Evolutionary conservation across 2,329 filamentous ascomycete genomes (phyloP).

Genomic region (Didymella keratinophila): DNA sequence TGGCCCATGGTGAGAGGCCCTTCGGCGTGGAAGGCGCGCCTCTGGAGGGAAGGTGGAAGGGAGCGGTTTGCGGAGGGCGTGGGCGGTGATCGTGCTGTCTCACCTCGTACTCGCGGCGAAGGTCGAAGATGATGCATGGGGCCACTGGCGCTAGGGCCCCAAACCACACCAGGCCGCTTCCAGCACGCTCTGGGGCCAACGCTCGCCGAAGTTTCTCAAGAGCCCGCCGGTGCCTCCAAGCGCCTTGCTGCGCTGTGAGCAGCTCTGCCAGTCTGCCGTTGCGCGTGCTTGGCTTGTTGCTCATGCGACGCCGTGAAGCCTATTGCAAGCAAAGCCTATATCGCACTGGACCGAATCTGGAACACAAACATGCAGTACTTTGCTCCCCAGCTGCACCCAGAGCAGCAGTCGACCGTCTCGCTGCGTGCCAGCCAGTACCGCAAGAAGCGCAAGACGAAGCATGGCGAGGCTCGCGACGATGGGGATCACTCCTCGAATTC

Average conservation of each 20-base stretch:
- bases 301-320: slow-evolving; percentile 9
- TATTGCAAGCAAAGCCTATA: not conserved
- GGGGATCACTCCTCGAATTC: not conserved
- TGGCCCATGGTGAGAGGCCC: slow-evolving; percentile 50
- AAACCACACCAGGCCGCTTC: not conserved
- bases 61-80: slow-evolving; percentile 1
- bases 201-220: slow-evolving; percentile 1
- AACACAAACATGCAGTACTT: slow-evolving; percentile 44
- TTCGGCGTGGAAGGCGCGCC: slow-evolving; percentile 36
- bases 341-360: slow-evolving; percentile 1
- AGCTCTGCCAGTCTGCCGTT: slow-evolving; percentile 1
- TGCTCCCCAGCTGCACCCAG: slow-evolving; percentile 39
- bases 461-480: slow-evolving; percentile 25
- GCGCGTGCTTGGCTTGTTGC: slow-evolving; percentile 10
- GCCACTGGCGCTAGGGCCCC: slow-evolving; percentile 13
- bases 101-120: slow-evolving; percentile 2
- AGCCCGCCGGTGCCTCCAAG: not conserved
- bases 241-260: not conserved
- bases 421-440: slow-evolving; percentile 46
- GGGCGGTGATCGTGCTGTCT: slow-evolving; percentile 17
- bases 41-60: slow-evolving; percentile 2
- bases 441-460: slow-evolving; percentile 33
- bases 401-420: slow-evolving; percentile 40
- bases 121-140: slow-evolving; percentile 9
- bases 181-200: not conserved